These are phyloP conservation scores for Neurospora crassa DNA, from an alignment of 2,329 filamentous ascomycete genomes.

Conservation along the genomic window DNA sequence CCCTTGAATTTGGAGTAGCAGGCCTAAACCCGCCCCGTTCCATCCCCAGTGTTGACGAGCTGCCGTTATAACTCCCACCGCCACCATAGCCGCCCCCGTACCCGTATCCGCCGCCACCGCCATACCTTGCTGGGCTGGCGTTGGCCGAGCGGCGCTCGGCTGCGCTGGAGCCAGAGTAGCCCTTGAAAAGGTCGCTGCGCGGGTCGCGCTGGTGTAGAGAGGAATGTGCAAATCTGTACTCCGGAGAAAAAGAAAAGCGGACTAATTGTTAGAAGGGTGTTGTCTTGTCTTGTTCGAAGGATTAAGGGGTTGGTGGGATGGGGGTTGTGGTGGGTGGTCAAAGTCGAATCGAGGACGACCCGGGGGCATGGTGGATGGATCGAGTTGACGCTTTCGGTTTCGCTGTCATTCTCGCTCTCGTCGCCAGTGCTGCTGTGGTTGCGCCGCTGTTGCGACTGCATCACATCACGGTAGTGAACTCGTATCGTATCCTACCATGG, in stretches of 20 bases:
- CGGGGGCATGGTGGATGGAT: not conserved
- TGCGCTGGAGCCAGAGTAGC: conserved; percentile 51
- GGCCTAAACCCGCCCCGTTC: conserved; percentile 40
- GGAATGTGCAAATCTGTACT: conserved; percentile 53
- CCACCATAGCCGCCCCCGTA: conserved; percentile 40
- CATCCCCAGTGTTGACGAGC: conserved; percentile 22
- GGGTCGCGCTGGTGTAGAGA: conserved; percentile 65
- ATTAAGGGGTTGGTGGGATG: not conserved
- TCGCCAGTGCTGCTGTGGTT: not conserved
- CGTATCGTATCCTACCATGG: not conserved
- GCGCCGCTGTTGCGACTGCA: not conserved
- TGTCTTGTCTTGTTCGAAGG: not conserved
- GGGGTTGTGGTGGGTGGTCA: not conserved
- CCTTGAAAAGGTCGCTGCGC: conserved; percentile 65
- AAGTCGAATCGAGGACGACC: not conserved
- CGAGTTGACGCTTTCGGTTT: not conserved
- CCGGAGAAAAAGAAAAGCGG: not conserved
- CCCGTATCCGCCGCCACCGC: conserved; percentile 34
- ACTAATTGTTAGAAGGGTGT: not conserved
- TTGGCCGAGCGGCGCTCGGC: conserved; percentile 22
- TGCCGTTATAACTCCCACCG: conserved; percentile 23
- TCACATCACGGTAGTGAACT: not conserved
- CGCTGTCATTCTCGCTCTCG: not conserved
- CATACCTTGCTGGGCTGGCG: conserved; percentile 31
- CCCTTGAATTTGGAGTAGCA: conserved; percentile 65